Evolutionary conservation across 345 rosid genomes (phyloP), one percentile per base, ranked within the genome.

Genomic region (Salix brachista): DNA sequence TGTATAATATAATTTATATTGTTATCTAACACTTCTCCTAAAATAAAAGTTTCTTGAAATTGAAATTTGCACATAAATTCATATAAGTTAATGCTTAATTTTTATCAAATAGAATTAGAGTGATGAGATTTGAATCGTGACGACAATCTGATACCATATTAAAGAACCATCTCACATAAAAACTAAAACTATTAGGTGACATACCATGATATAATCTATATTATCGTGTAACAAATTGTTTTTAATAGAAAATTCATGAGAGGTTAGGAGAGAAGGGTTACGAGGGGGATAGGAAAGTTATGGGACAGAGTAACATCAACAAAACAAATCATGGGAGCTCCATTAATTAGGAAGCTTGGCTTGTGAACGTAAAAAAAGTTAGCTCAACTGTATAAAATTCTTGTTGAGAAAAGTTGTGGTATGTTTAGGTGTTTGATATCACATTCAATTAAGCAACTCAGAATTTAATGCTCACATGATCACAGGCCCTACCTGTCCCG

Each of bases 381-480:
- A 16, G 21, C 8, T 13, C 37, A 32, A 65, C 41, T 12, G 1
- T 30, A 65, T 65, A 14, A 28, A 17, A 65, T 65, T 26, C 69
- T 2, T 32, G 65, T 56, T 10, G 64, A 71, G 28, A 46, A 70
- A 61, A 39, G 44, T 19, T 8, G 34, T 62, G 66, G 5, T 18
- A 1, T 70, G 13, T 67, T 41, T 6, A 50, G 70, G 71, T 65
- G 81, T 78, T 79, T 37, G 83, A 54, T 70, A 71, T 26, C n/a
- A 44, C 65, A 83, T 79, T 86, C 8, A 86, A 78, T 82, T 75
- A 11, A 32, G 5, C 58, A 68, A 75, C 68, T 36, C 34, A 54
- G 42, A 62, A 83, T 84, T 85, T 39, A 87, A 73, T 81, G 68
- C 75, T 77, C 74, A 65, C 81, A 83, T 79, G 81, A 83, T 41